These are phyloP conservation scores for Lippia alba DNA, from an alignment of 305 asterid species.

Conservation along the genomic window DNA sequence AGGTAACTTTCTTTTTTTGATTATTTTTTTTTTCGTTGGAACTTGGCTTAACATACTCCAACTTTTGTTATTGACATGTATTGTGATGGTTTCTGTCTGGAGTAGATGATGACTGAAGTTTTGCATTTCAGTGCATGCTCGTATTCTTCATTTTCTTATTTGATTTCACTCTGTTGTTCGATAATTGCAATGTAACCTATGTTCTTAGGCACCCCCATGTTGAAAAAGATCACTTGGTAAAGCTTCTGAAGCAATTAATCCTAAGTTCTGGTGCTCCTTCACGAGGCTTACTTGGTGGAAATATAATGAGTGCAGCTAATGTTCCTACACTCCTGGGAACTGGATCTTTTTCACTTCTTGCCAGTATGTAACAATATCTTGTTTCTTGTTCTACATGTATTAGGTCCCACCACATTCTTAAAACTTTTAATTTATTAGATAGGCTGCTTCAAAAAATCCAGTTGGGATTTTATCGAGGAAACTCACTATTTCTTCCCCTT, in stretches of 20 bases:
- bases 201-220: constrained; percentile 81
- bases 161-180: constrained; percentile 26
- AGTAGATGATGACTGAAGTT: constrained; percentile 19
- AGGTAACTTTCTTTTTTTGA: constrained; percentile 54
- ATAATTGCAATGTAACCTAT: constrained; percentile 28
- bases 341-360: constrained; percentile 86
- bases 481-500: neutral
- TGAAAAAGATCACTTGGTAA: constrained; percentile 93
- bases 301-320: constrained; percentile 72
- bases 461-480: constrained; percentile 26
- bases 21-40: constrained; percentile 7
- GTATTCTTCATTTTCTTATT: constrained; percentile 22
- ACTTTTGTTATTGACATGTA: neutral
- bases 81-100: neutral
- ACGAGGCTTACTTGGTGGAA: constrained; percentile 54
- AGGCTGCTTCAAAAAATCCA: constrained; percentile 27
- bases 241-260: constrained; percentile 88
- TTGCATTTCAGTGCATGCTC: neutral
- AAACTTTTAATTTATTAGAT: constrained; percentile 15
- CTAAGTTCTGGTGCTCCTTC: constrained; percentile 68
- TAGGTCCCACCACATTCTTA: constrained; percentile 10
- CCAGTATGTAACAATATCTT: constrained; percentile 57
- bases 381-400: constrained; percentile 14
- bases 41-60: neutral
- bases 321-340: constrained; percentile 95